Base-by-base conservation (phyloP, 805 yeast genomes). In the Starmerella davenportii region DNA sequence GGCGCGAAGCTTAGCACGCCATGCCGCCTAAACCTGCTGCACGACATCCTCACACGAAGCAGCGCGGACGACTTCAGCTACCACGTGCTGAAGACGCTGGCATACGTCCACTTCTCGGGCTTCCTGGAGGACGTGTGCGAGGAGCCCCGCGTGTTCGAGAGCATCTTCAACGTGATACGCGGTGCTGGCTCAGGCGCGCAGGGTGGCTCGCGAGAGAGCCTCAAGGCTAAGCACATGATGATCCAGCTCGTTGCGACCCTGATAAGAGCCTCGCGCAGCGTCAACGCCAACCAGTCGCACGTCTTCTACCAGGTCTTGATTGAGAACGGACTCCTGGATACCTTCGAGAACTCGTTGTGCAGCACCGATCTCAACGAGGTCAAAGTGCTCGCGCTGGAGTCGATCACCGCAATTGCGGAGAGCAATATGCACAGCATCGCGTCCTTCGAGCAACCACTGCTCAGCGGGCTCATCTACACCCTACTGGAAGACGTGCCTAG, bases 221-320 rank as follows among this genome's bases (percentile, higher is more conserved):
- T 23, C 9, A 23, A 23, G 11, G 7, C 25, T 7, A 7, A 7
- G 25, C 7, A 23, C 39, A 80, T 81, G 49, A 94, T 90, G 0
- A 74, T 90, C 3, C 67, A 68, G 46, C 65, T 85, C 56, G 54
- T 87, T 1, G 85, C 81, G 55, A 94, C 87, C 53, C 76, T 81
- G 54, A 74, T 79, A 2, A 56, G 71, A 14, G 74, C 80, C 37
- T 78, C 93, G 1, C 81, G 80, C 52, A 66, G 68, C 36, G 62
- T 74, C 23, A 82, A 70, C 38, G 58, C 69, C 3, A 57, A 54
- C 37, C 85, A 79, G 49, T 66, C 78, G 47, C 63, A 76, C 0
- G 72, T 65, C 19, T 74, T 90, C 46, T 82, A 72, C 54, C 63
- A 69, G 21, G 60, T 68, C 18, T 57, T 85, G 38, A 69, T 85